phyloP scores from a whole-genome alignment of 345 rosid species.

The Melaleuca alternifolia region DNA sequence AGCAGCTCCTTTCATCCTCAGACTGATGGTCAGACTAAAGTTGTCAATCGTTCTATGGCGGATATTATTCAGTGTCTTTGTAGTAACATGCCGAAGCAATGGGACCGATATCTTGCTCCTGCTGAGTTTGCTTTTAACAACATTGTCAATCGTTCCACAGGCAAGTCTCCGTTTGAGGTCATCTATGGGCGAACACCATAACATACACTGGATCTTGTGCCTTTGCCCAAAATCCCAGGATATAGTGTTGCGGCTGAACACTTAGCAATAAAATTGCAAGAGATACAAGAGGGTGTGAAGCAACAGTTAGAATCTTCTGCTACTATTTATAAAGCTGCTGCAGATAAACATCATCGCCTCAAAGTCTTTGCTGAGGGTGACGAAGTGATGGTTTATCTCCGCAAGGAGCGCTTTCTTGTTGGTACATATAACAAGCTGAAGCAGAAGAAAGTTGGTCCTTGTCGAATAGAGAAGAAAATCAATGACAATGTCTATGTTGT shows the following conservation, averaged over 20 bases:
- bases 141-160: rapidly evolving
- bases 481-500: not conserved
- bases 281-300: not conserved
- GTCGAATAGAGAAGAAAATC: not conserved
- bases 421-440: not conserved
- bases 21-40: not conserved
- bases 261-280: not conserved
- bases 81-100: not conserved
- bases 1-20: not conserved
- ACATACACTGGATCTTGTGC: not conserved
- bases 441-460: not conserved
- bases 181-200: not conserved
- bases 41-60: not conserved
- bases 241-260: not conserved
- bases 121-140: not conserved
- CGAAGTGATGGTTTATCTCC: not conserved
- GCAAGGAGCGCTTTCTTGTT: not conserved
- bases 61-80: not conserved
- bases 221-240: not conserved
- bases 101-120: not conserved
- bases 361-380: not conserved
- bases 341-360: not conserved
- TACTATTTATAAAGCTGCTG: not conserved
- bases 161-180: not conserved
- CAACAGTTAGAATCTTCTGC: not conserved